Conservation (phyloP, 2,329 filamentous ascomycete species). For the Lasiodiplodia citricola region DNA sequence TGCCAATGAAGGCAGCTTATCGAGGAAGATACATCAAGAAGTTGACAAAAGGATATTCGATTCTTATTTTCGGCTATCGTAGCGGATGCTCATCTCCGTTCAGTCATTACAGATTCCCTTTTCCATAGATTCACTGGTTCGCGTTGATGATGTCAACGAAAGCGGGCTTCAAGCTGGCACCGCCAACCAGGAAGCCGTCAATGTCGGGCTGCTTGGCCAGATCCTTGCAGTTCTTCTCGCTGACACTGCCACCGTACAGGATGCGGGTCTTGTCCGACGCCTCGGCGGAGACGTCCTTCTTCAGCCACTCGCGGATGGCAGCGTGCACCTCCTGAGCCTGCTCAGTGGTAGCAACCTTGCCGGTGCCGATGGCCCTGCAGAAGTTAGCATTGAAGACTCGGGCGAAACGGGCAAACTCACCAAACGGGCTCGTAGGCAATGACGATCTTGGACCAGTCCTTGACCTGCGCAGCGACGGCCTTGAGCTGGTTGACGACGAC, state of each 20-base stretch:
- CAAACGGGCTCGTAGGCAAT: slow-evolving; percentile 99
- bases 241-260: slow-evolving; percentile 95
- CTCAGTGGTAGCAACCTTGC: slow-evolving; percentile 56
- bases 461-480: slow-evolving; percentile 77
- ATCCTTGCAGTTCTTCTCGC: slow-evolving; percentile 96
- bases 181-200: slow-evolving; percentile 96
- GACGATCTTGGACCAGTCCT: slow-evolving; percentile 93
- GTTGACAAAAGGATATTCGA: neutral
- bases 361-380: slow-evolving; percentile 76
- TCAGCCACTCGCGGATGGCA: slow-evolving; percentile 87
- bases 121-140: slow-evolving; percentile 37
- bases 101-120: slow-evolving; percentile 9
- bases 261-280: slow-evolving; percentile 88
- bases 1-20: neutral
- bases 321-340: slow-evolving; percentile 59
- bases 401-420: slow-evolving; percentile 61
- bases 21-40: neutral
- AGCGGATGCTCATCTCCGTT: slow-evolving; percentile 10
- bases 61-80: slow-evolving; percentile 22
- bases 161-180: slow-evolving; percentile 94
- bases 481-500: slow-evolving; percentile 85
- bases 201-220: slow-evolving; percentile 92
- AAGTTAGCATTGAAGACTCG: slow-evolving; percentile 2
- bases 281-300: slow-evolving; percentile 73
- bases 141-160: slow-evolving; percentile 77